phyloP scores from a whole-genome alignment of 1,139 yeast genomes.

The Chernovozyma aurita region DNA sequence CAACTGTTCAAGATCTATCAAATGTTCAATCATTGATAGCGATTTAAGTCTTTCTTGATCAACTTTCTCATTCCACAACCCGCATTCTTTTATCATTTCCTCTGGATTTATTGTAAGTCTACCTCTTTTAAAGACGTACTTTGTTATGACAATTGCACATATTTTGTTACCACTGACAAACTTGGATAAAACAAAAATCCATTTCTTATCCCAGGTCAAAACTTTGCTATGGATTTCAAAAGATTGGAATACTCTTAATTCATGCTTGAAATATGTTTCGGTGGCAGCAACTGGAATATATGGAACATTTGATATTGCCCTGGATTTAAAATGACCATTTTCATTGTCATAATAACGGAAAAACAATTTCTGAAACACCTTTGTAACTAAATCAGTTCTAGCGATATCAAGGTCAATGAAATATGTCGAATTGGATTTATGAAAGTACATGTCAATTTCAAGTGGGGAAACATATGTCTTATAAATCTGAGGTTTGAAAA shows the following conservation, averaged over 20 bases:
- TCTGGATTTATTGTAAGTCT: slow-evolving; percentile 67
- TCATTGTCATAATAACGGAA: slow-evolving; percentile 38
- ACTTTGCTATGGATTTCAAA: slow-evolving; percentile 57
- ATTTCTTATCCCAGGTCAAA: slow-evolving; percentile 82
- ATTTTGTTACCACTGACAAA: slow-evolving; percentile 45
- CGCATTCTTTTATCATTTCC: slow-evolving; percentile 54
- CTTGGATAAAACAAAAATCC: slow-evolving; percentile 70
- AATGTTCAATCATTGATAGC: slow-evolving; percentile 24
- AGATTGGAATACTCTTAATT: slow-evolving; percentile 61
- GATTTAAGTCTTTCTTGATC: slow-evolving; percentile 32
- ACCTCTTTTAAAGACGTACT: slow-evolving; percentile 68
- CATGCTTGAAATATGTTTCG: slow-evolving; percentile 63
- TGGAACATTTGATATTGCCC: slow-evolving; percentile 39
- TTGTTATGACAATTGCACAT: slow-evolving; percentile 63
- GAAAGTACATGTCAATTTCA: slow-evolving; percentile 83
- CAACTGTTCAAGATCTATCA: slow-evolving; percentile 27
- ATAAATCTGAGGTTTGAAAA: slow-evolving; percentile 45
- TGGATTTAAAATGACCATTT: slow-evolving; percentile 25
- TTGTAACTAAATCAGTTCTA: slow-evolving; percentile 58
- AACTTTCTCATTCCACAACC: slow-evolving; percentile 50
- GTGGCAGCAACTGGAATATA: slow-evolving; percentile 79
- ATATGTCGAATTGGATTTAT: slow-evolving; percentile 84
- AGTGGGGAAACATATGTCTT: slow-evolving; percentile 64
- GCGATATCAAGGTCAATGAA: slow-evolving; percentile 81
- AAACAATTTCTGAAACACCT: slow-evolving; percentile 50